These are phyloP conservation scores for Auriscalpium microsporum DNA, from an alignment of 768 basidiomycete species.

Conservation along the genomic window DNA sequence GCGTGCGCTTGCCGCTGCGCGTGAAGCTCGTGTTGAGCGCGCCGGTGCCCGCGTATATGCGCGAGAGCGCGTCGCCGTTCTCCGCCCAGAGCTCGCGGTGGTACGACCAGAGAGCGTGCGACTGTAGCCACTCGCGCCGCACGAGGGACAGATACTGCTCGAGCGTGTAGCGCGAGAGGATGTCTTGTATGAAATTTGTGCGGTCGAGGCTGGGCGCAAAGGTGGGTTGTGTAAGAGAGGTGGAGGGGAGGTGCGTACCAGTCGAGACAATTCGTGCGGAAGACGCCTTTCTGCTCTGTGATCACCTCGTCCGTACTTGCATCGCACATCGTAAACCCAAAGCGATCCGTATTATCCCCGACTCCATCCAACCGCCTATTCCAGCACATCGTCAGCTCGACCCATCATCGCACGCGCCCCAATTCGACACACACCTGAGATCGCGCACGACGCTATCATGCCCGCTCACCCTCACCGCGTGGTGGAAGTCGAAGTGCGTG, in stretches of 20 bases:
- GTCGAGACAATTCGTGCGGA: conserved; percentile 92
- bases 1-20: conserved; percentile 85
- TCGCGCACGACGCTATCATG: conserved; percentile 82
- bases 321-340: conserved; percentile 82
- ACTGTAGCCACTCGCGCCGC: conserved; percentile 67
- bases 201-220: conserved; percentile 68
- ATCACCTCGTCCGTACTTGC: conserved; percentile 57
- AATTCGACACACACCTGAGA: conserved; percentile 37
- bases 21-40: conserved; percentile 96
- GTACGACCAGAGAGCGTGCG: conserved; percentile 65
- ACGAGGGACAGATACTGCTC: conserved; percentile 78
- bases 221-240: not conserved
- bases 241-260: conserved; percentile 42
- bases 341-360: conserved; percentile 58
- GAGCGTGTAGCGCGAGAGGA: conserved; percentile 73
- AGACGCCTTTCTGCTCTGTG: conserved; percentile 85
- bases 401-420: not conserved
- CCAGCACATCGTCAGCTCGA: not conserved
- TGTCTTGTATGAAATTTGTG: conserved; percentile 96
- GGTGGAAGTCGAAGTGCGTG: conserved; percentile 93
- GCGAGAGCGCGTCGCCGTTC: conserved; percentile 87
- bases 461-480: conserved; percentile 67
- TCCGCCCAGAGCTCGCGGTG: conserved; percentile 97
- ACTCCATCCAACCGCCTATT: conserved; percentile 54
- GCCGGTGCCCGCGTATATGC: conserved; percentile 90